Conservation (phyloP, 495 filamentous ascomycete genomes). For the Astrocystis sublimbata region DNA sequence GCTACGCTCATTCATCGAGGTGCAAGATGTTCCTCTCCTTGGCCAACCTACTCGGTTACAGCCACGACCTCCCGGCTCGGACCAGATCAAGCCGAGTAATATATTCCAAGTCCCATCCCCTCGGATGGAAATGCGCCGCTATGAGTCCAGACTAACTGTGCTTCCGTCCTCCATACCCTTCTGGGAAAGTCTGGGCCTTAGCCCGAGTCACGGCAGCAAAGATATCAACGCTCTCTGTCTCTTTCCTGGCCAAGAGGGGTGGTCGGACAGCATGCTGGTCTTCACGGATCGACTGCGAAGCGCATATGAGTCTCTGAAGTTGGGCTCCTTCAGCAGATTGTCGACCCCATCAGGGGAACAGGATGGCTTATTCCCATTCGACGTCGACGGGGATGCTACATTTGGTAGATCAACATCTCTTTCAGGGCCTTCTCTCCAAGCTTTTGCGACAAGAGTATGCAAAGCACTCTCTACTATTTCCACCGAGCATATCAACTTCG, state of each 20-base stretch:
- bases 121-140: slow-evolving; percentile 75
- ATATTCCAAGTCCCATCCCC: slow-evolving; percentile 59
- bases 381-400: slow-evolving; percentile 40
- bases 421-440: slow-evolving; percentile 29
- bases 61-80: slow-evolving; percentile 41
- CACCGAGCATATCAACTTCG: slow-evolving; percentile 58
- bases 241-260: slow-evolving; percentile 63
- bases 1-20: slow-evolving; percentile 50
- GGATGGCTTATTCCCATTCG: slow-evolving; percentile 62
- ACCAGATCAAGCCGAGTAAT: slow-evolving; percentile 39
- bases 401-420: slow-evolving; percentile 34
- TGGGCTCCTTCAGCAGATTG: slow-evolving; percentile 69
- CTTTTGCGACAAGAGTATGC: slow-evolving; percentile 34
- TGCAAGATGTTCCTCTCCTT: slow-evolving; percentile 53
- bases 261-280: slow-evolving; percentile 58
- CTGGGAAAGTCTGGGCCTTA: slow-evolving; percentile 88
- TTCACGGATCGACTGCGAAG: slow-evolving; percentile 73
- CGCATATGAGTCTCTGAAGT: slow-evolving; percentile 75
- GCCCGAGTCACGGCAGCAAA: slow-evolving; percentile 75
- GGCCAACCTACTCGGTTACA: slow-evolving; percentile 48
- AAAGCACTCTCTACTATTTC: slow-evolving; percentile 37
- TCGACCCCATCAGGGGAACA: slow-evolving; percentile 51
- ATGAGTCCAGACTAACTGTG: slow-evolving; percentile 71
- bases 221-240: slow-evolving; percentile 78
- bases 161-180: slow-evolving; percentile 79